These are phyloP conservation scores for Przewalskia tangutica DNA, from an alignment of 257 asterid species.

Conservation along the genomic window DNA sequence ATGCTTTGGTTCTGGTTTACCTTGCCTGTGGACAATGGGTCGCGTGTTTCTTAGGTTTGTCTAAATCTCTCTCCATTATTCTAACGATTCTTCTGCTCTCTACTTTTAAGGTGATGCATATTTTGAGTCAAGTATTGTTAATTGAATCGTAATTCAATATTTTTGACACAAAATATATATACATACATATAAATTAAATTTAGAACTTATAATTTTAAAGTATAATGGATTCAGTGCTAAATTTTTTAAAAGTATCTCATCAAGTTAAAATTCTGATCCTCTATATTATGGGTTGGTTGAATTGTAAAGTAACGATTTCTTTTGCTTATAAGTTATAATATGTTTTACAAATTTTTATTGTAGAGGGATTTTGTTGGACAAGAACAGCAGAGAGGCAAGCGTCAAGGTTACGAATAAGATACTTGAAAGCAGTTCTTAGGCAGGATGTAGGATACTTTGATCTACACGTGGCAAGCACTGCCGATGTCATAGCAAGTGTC, in stretches of 20 bases:
- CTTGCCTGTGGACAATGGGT: constrained; percentile 72
- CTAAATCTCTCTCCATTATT: background rate
- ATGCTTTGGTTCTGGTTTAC: constrained; percentile 64
- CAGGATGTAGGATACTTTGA: constrained; percentile 96
- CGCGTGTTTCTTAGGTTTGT: constrained; percentile 68
- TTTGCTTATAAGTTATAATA: background rate
- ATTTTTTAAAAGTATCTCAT: background rate
- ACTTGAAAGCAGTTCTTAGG: constrained; percentile 77
- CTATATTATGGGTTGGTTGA: background rate
- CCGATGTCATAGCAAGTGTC: constrained; percentile 70
- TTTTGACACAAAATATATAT: background rate
- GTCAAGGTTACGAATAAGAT: constrained; percentile 51
- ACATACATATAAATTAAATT: too few relatives aligned
- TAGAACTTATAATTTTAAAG: too few relatives aligned
- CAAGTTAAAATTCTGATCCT: too few relatives aligned
- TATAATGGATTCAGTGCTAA: too few relatives aligned
- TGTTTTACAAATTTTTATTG: background rate
- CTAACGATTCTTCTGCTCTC: too few relatives aligned
- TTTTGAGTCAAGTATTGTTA: background rate
- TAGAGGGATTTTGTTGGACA: constrained; percentile 97
- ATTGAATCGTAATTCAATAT: background rate
- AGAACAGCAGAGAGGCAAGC: constrained; percentile 96
- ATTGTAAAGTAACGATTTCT: background rate
- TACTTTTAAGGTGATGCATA: too few relatives aligned
- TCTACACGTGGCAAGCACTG: constrained; percentile 72